Evolutionary conservation across 441 rosid species (phyloP), one percentile per base, ranked within the genome.

Genomic region (Pelargonium citronellum): DNA sequence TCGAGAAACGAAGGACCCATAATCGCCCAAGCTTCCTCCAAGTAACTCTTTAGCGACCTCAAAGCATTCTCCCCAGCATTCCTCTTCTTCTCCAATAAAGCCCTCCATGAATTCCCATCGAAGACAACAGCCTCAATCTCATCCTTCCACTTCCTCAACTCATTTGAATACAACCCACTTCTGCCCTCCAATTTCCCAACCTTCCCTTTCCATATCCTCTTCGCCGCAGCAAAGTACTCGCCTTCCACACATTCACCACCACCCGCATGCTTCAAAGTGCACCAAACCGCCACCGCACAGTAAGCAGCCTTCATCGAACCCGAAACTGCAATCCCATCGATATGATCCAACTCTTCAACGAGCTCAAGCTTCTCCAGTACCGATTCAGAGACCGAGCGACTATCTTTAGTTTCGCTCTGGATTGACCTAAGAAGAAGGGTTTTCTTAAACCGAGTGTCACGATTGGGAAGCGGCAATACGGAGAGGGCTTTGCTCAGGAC

Each of bases 261-360:
- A 1, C 69, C 70, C 53, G 82, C 49, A 63, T 66, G 77, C 82
- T 76, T 87, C 65, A 78, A 75, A 22, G 87, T 79, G 16, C 89
- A 89, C 69, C 84, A 89, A 67, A 83, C 81, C 1, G 89, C 91
- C 12, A 80, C 87, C 9, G 82, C 79, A 58, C 81, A 69, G 47
- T 80, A 89, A 0, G 92, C 93, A 22, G 58, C 70, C 71, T 79
- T 83, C 81, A 89, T 80, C 53, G 91, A 82, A 2, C 71, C 76
- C 0, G 78, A 44, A 10, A 82, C 73, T 9, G 51, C 22, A 0
- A 27, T 44, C 49, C 85, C 83, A 30, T 74, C 75, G 58, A 70
- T 74, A 58, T 62, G 34, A 15, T 85, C 83, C 72, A 84, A 49
- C 68, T 75, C 81, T 22, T 81, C 86, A 6, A 89, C 57, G 61